These are phyloP conservation scores for Saccharomycopsis hybrid DNA, from an alignment of 1,139 yeast genomes.

Conservation along the genomic window DNA sequence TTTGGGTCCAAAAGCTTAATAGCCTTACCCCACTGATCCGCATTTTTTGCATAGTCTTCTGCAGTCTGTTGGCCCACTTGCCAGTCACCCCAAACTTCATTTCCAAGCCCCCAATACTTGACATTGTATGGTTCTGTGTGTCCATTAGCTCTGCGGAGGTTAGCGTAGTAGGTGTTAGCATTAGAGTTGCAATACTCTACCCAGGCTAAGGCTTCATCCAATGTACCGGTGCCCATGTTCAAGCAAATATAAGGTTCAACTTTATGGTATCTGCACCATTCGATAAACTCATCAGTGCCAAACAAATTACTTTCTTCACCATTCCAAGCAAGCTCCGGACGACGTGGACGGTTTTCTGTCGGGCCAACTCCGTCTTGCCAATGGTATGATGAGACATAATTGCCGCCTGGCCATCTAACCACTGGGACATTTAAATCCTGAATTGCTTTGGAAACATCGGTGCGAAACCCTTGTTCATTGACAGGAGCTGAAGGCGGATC, in stretches of 20 bases:
- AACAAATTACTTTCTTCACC: slow-evolving; percentile 30
- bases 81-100: slow-evolving; percentile 35
- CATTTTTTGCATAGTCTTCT: slow-evolving; percentile 30
- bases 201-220: slow-evolving; percentile 33
- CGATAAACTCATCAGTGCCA: slow-evolving; percentile 33
- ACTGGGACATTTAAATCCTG: slow-evolving; percentile 31
- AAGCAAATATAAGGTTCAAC: slow-evolving; percentile 31
- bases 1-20: slow-evolving; percentile 29
- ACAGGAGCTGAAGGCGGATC: slow-evolving; percentile 23
- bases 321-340: slow-evolving; percentile 33
- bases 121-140: slow-evolving; percentile 32
- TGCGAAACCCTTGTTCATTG: slow-evolving; percentile 28
- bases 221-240: slow-evolving; percentile 34
- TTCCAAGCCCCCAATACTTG: slow-evolving; percentile 34
- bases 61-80: slow-evolving; percentile 32
- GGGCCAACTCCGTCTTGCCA: slow-evolving; percentile 35
- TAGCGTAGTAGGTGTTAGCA: slow-evolving; percentile 30
- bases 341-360: slow-evolving; percentile 27
- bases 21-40: slow-evolving; percentile 33
- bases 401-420: slow-evolving; percentile 34
- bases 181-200: slow-evolving; percentile 32
- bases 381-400: slow-evolving; percentile 32
- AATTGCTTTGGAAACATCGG: slow-evolving; percentile 30
- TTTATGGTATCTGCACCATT: slow-evolving; percentile 29
- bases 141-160: slow-evolving; percentile 30